Percentiles rank a stretch among this genome's conserved stretches.
Evolutionary conservation across 768 basidiomycete species (phyloP).

Genomic region (Holtermanniella nyarrowii): DNA sequence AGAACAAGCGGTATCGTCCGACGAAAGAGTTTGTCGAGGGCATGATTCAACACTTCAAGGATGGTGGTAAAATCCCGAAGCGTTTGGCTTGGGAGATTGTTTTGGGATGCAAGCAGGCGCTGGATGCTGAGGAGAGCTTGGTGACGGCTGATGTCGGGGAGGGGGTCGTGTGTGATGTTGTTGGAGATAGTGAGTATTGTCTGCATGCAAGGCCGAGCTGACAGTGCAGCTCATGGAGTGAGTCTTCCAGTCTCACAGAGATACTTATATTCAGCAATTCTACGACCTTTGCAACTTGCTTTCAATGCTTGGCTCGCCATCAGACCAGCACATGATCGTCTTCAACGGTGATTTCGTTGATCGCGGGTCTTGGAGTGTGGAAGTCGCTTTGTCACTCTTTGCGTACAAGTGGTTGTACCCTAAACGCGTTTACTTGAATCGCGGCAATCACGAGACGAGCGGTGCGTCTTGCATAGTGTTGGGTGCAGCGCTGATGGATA

Average conservation of each 20-base stretch:
- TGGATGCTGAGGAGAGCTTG: slow-evolving; percentile 68
- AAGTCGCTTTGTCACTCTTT: slow-evolving; percentile 74
- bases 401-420: slow-evolving; percentile 98
- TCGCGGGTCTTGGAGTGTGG: slow-evolving; percentile 52
- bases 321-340: slow-evolving; percentile 56
- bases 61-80: slow-evolving; percentile 80
- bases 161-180: slow-evolving; percentile 77
- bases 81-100: slow-evolving; percentile 94
- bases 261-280: slow-evolving; percentile 57
- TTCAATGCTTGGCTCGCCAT: slow-evolving; percentile 74
- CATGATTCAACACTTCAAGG: slow-evolving; percentile 89
- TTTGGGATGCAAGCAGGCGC: slow-evolving; percentile 66
- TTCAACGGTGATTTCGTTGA: slow-evolving; percentile 73
- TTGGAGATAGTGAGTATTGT: slow-evolving; percentile 60
- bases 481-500: slow-evolving; percentile 1
- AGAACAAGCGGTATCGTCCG: slow-evolving; percentile 49
- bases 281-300: slow-evolving; percentile 85
- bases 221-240: slow-evolving; percentile 46
- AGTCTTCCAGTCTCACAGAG: neutral
- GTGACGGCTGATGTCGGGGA: slow-evolving; percentile 65
- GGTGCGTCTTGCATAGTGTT: slow-evolving; percentile 6
- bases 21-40: slow-evolving; percentile 65
- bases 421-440: slow-evolving; percentile 77
- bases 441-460: slow-evolving; percentile 67
- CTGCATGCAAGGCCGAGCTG: neutral